Base-by-base conservation (phyloP, 169 alveolate genomes). In the Cryptosporidium xiaoi region DNA sequence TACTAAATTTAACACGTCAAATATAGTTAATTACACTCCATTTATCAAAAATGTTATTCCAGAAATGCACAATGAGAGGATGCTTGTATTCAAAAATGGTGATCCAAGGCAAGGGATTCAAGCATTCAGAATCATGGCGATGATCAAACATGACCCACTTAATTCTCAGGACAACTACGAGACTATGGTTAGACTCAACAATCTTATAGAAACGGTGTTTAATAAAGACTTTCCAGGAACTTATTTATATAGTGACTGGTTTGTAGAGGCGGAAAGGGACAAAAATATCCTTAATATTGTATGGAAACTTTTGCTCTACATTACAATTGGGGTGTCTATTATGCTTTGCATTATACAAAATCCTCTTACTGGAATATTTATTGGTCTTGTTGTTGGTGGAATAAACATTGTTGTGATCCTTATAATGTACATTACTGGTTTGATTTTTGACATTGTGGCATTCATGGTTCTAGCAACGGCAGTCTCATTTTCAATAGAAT, bases 281-380 rank as follows among this genome's bases (percentile, higher is more conserved):
- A 36, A 24, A 13, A 56, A 77, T 46, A 77, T 77, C 20, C 64
- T 77, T 2, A 36, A 24, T 5, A 77, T 77, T 58, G 87, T 77
- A 7, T 77, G 87, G 87, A 77, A 77, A 34, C 71, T 77, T 36
- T 64, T 77, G 33, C 64, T 77, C 20, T 77, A 77, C 20, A 62
- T 77, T 10, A 60, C 87, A 60, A 56, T 77, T 15, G 87, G 87
- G 1, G 87, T 77, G 46, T 77, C 87, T 27, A 60, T 62, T 27
- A 77, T 77, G 64, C 87, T 77, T n/a, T 77, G 87, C 33, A 77
- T 77, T 58, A 77, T 77, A 29, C 87, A 77, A 62, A 77, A 77
- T 27, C 87, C 87, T 5, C 69, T 77, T 24, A 77, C 87, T 24
- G 87, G 87, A 10, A 62, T 77, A 31, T 77, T 77, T 44, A 77